Percentiles rank a stretch among this genome's conserved stretches.
These are phyloP conservation scores for Gymnopilus junonius DNA, from an alignment of 768 basidiomycete species.

Conservation along the genomic window DNA sequence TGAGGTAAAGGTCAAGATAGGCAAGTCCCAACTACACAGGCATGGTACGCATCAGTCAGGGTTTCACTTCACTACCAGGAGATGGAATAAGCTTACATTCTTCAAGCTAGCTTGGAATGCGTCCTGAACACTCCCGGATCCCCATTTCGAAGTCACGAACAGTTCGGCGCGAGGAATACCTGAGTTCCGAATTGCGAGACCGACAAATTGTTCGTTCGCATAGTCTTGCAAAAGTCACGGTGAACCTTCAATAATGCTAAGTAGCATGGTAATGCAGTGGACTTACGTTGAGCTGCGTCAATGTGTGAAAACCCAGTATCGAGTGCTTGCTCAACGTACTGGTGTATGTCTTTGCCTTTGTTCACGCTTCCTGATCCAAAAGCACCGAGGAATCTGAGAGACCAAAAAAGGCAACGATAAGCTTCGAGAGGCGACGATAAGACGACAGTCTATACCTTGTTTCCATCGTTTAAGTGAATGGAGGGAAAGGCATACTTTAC, in stretches of 20 bases:
- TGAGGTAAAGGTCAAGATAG: constrained; percentile 72
- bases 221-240: constrained; percentile 35
- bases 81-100: constrained; percentile 39
- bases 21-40: constrained; percentile 56
- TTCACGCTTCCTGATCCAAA: constrained; percentile 61
- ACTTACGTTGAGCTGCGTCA: constrained; percentile 61
- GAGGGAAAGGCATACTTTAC: constrained; percentile 42
- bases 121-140: constrained; percentile 40
- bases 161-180: constrained; percentile 48
- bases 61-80: background rate
- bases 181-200: constrained; percentile 48
- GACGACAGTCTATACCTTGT: constrained; percentile 28
- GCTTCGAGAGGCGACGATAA: background rate
- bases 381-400: constrained; percentile 66
- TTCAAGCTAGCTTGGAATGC: constrained; percentile 51
- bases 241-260: constrained; percentile 18
- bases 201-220: constrained; percentile 37
- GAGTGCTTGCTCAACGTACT: constrained; percentile 59
- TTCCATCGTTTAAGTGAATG: constrained; percentile 45
- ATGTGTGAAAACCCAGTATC: constrained; percentile 66
- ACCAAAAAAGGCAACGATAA: background rate
- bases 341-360: constrained; percentile 52
- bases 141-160: constrained; percentile 63
- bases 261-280: background rate
- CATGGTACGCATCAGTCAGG: background rate